These are phyloP conservation scores for Syzygium malaccense DNA, from an alignment of 441 rosid species.

Conservation along the genomic window DNA sequence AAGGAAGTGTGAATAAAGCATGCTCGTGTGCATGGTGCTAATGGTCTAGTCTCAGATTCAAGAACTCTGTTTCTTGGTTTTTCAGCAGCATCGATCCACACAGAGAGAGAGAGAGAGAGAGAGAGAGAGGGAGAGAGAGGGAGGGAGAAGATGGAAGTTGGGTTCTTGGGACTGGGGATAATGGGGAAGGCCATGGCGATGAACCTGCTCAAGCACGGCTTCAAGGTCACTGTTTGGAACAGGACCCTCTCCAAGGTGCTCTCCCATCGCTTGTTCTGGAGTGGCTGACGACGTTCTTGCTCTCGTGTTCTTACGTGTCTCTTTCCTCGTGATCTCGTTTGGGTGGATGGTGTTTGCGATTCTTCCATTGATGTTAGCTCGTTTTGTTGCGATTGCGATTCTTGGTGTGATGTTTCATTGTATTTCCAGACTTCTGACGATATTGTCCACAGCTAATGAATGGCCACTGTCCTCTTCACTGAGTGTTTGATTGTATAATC, in stretches of 20 bases:
- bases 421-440: conserved; percentile 59
- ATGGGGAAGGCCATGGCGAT: conserved; percentile 97
- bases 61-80: background rate
- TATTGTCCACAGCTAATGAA: conserved; percentile 57
- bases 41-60: background rate
- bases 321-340: background rate
- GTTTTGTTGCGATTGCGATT: background rate
- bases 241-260: conserved; percentile 85
- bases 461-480: background rate
- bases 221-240: conserved; percentile 96
- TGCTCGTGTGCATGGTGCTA: background rate
- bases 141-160: conserved; percentile 64
- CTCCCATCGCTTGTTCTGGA: background rate
- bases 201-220: conserved; percentile 71
- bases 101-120: background rate
- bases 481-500: background rate
- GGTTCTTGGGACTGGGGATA: conserved; percentile 89
- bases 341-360: background rate
- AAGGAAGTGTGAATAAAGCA: background rate
- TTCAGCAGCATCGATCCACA: background rate
- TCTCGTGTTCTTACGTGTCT: background rate
- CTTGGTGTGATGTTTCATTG: background rate
- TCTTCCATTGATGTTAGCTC: background rate
- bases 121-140: background rate
- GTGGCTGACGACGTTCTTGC: background rate